Conservation (phyloP, 2,329 filamentous ascomycete genomes). For the Lachnellula hyalina region DNA sequence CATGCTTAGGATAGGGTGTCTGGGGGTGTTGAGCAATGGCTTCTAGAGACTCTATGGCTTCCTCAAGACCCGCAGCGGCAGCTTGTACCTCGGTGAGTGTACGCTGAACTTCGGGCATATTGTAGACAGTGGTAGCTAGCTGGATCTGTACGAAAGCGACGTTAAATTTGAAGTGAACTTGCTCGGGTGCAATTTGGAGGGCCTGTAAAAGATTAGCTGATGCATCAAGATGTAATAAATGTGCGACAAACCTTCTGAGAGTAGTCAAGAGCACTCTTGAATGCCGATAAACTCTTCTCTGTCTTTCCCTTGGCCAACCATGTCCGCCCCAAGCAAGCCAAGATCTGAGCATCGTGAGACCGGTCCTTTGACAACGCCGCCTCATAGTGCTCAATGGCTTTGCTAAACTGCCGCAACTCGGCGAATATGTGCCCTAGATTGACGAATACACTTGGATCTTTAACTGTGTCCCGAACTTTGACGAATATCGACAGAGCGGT, state of each 20-base stretch:
- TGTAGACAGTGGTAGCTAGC: slow-evolving; percentile 75
- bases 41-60: slow-evolving; percentile 70
- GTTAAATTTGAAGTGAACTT: slow-evolving; percentile 93
- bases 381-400: slow-evolving; percentile 95
- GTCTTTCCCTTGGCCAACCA: slow-evolving; percentile 63
- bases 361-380: slow-evolving; percentile 60
- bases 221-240: background rate
- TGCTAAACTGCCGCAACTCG: slow-evolving; percentile 82
- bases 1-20: slow-evolving; percentile 82
- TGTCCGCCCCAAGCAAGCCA: slow-evolving; percentile 66
- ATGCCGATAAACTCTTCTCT: slow-evolving; percentile 56
- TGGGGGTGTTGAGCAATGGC: slow-evolving; percentile 57
- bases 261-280: slow-evolving; percentile 58
- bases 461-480: slow-evolving; percentile 84
- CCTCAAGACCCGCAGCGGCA: slow-evolving; percentile 74
- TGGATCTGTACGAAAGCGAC: slow-evolving; percentile 97
- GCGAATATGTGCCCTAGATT: slow-evolving; percentile 92
- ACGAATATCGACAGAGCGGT: slow-evolving; percentile 81
- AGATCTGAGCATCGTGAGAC: slow-evolving; percentile 56
- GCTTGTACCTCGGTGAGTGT: slow-evolving; percentile 75
- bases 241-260: slow-evolving; percentile 52
- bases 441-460: slow-evolving; percentile 81
- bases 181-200: slow-evolving; percentile 71
- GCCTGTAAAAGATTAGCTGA: slow-evolving; percentile 46
- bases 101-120: slow-evolving; percentile 68